Percentiles rank a stretch among this genome's conserved stretches.
Evolutionary conservation across 1,139 yeast genomes (phyloP).

Genomic region (Taphrina sp.): DNA sequence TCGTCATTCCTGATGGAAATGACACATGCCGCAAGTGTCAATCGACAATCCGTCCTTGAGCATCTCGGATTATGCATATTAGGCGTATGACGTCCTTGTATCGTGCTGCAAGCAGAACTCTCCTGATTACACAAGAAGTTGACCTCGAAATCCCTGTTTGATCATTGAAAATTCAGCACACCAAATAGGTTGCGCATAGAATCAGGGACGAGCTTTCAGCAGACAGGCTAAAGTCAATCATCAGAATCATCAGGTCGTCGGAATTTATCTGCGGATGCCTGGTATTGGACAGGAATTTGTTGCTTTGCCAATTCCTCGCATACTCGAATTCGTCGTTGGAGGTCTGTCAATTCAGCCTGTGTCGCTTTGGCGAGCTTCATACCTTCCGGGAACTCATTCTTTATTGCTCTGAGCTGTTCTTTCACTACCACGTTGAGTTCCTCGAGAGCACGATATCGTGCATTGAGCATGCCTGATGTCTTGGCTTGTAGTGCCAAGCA

Average conservation of each 20-base stretch:
- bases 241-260: too few species aligned
- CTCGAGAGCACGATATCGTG: background rate
- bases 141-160: too few species aligned
- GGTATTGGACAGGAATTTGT: constrained; percentile 24
- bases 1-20: too few species aligned
- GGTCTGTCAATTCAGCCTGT: constrained; percentile 4
- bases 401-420: constrained; percentile 4
- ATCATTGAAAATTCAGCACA: too few species aligned
- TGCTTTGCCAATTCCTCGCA: constrained; percentile 14
- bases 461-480: constrained; percentile 18
- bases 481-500: constrained; percentile 24
- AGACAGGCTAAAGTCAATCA: background rate
- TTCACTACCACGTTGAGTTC: constrained; percentile 6
- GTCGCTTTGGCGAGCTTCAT: constrained; percentile 11
- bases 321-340: constrained; percentile 17
- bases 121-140: too few species aligned
- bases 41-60: too few species aligned
- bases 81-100: too few species aligned
- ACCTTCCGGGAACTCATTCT: constrained; percentile 21
- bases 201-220: background rate
- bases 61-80: too few species aligned
- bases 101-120: too few species aligned
- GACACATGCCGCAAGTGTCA: too few species aligned
- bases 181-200: too few species aligned
- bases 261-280: constrained; percentile 10